Conservation (phyloP, 2,329 filamentous ascomycete genomes). For the Pezicula neosporulosa region DNA sequence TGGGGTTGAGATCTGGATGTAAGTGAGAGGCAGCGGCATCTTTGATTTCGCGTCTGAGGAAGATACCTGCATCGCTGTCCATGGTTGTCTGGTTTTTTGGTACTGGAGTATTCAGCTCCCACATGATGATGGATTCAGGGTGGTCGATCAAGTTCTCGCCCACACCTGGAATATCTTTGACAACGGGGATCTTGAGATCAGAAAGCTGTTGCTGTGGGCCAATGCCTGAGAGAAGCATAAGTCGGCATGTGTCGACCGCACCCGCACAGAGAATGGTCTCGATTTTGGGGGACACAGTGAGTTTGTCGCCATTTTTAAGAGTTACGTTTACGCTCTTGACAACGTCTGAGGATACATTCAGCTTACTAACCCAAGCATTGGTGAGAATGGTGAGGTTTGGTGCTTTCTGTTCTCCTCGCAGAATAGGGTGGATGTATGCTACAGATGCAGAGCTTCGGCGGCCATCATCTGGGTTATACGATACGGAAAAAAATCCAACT, state of each 20-base stretch:
- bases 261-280: slow-evolving; percentile 59
- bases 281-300: slow-evolving; percentile 59
- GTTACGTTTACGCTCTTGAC: slow-evolving; percentile 73
- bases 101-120: slow-evolving; percentile 37
- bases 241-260: slow-evolving; percentile 32
- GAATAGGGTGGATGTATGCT: slow-evolving; percentile 89
- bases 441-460: slow-evolving; percentile 82
- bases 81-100: slow-evolving; percentile 33
- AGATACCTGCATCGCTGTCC: slow-evolving; percentile 54
- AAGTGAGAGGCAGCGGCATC: slow-evolving; percentile 56
- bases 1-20: slow-evolving; percentile 32
- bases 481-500: slow-evolving; percentile 86
- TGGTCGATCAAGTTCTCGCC: slow-evolving; percentile 34
- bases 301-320: slow-evolving; percentile 47
- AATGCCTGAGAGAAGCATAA: slow-evolving; percentile 36
- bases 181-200: slow-evolving; percentile 27
- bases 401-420: slow-evolving; percentile 76
- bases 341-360: slow-evolving; percentile 67
- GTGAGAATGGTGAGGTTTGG: slow-evolving; percentile 84
- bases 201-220: slow-evolving; percentile 28
- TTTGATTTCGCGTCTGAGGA: slow-evolving; percentile 72
- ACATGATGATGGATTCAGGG: slow-evolving; percentile 43
- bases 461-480: slow-evolving; percentile 87
- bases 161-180: slow-evolving; percentile 29
- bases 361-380: slow-evolving; percentile 80